Conservation (phyloP, 2,329 filamentous ascomycete species). For the Botrytis fabae region DNA sequence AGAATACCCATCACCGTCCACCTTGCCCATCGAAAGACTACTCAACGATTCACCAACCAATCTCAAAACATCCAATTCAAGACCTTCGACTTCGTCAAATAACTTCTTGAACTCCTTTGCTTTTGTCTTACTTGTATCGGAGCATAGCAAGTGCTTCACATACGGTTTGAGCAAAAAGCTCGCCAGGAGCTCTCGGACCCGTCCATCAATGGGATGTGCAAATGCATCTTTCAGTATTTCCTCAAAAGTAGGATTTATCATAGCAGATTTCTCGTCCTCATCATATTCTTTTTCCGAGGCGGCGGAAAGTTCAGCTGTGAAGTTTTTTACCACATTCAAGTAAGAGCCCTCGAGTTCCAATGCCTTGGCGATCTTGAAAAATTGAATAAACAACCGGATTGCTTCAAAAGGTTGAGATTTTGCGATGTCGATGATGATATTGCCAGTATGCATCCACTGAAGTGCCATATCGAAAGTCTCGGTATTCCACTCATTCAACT, state of each 20-base stretch:
- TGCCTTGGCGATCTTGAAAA: not conserved
- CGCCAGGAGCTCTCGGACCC: not conserved
- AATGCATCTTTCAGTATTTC: not conserved
- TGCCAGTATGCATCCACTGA: constrained; percentile 20
- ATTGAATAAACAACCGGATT: not conserved
- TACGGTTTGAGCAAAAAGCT: not conserved
- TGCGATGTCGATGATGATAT: not conserved
- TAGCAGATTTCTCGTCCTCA: not conserved
- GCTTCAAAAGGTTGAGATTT: not conserved
- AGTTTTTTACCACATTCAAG: not conserved
- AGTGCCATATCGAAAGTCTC: constrained; percentile 14
- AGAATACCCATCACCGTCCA: not conserved
- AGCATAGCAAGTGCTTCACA: not conserved
- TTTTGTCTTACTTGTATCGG: not conserved
- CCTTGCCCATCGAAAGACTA: not conserved
- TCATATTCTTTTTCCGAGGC: not conserved
- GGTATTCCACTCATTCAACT: not conserved
- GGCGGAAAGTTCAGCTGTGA: not conserved
- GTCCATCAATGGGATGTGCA: not conserved
- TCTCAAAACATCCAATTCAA: not conserved
- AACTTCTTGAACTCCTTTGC: not conserved
- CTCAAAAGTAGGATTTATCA: not conserved
- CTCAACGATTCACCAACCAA: not conserved
- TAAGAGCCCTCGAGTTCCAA: not conserved
- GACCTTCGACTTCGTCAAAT: not conserved